phyloP scores from a whole-genome alignment of 345 rosid genomes.

The Kandelia obovata region DNA sequence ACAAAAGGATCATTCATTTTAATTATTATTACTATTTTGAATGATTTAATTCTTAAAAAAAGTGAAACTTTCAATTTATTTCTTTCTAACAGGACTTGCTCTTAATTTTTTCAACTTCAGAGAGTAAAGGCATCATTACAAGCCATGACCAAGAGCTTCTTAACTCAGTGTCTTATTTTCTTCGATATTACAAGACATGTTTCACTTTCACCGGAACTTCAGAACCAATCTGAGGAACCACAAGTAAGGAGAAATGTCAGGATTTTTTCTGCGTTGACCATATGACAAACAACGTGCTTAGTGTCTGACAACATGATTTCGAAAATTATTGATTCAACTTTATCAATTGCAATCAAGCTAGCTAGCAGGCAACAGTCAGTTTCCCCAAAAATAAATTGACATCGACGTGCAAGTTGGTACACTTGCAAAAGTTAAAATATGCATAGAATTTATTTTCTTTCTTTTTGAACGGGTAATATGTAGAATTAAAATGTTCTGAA shows the following conservation, averaged over 20 bases:
- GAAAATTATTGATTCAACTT: slow-evolving; percentile 1
- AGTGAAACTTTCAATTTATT: too few relatives aligned
- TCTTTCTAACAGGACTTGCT: too few relatives aligned
- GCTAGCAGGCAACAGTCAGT: slow-evolving; percentile 5
- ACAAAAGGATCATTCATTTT: too few relatives aligned
- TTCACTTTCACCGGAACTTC: too few relatives aligned
- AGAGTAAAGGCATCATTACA: too few relatives aligned
- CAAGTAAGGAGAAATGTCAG: background rate
- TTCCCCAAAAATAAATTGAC: background rate
- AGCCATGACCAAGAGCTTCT: too few relatives aligned
- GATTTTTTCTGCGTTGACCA: slow-evolving; percentile 2
- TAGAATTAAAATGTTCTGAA: too few relatives aligned
- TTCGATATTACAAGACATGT: too few relatives aligned
- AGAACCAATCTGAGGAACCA: background rate
- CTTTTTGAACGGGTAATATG: background rate
- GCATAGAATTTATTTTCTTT: background rate
- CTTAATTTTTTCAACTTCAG: too few relatives aligned
- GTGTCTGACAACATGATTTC: slow-evolving; percentile 4
- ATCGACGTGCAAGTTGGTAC: background rate
- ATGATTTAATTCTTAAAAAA: too few relatives aligned
- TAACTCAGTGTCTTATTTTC: too few relatives aligned
- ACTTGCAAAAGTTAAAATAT: background rate
- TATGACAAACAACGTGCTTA: background rate
- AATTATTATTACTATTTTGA: too few relatives aligned
- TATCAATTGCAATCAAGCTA: background rate